Conservation (phyloP, 108 stramenopile species). For the Nannochloropsis oceanica region DNA sequence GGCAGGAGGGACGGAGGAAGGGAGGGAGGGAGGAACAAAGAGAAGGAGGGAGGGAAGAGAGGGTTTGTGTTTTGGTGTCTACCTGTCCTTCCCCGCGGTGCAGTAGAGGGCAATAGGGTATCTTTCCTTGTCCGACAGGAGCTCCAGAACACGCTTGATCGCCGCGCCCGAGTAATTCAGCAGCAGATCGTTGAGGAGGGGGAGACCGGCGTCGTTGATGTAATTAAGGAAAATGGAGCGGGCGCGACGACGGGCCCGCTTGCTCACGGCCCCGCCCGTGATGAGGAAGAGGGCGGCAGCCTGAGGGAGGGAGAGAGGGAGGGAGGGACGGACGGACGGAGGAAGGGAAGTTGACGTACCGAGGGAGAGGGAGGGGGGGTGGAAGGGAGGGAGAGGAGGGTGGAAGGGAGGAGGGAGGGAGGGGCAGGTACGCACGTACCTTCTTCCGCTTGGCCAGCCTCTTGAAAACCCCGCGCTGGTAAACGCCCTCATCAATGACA, state of each 20-base stretch:
- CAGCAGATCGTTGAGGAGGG: conserved; percentile 27
- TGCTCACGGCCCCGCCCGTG: background rate
- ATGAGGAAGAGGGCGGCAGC: background rate
- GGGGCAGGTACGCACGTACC: background rate
- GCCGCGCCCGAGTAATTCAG: conserved; percentile 20
- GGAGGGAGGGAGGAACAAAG: background rate
- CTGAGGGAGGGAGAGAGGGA: background rate
- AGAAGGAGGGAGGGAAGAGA: background rate
- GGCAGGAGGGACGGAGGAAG: background rate
- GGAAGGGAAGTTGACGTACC: background rate
- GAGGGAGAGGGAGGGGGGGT: background rate
- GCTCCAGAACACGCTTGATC: background rate
- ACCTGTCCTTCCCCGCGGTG: conserved; percentile 13
- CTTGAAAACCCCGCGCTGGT: conserved; percentile 23
- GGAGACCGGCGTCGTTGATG: conserved; percentile 26
- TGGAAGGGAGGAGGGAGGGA: background rate
- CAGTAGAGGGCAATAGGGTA: conserved; percentile 33
- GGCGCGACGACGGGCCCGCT: conserved; percentile 9
- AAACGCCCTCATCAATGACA: conserved; percentile 25
- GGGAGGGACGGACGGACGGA: background rate
- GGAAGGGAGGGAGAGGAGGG: background rate
- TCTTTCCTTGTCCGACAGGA: conserved; percentile 1
- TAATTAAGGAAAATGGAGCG: conserved; percentile 2
- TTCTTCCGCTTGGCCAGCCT: conserved; percentile 21
- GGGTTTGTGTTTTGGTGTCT: background rate